Percentiles rank a stretch among this genome's conserved stretches.
Conservation (phyloP, 768 basidiomycete genomes). For the Megacollybia marginata region DNA sequence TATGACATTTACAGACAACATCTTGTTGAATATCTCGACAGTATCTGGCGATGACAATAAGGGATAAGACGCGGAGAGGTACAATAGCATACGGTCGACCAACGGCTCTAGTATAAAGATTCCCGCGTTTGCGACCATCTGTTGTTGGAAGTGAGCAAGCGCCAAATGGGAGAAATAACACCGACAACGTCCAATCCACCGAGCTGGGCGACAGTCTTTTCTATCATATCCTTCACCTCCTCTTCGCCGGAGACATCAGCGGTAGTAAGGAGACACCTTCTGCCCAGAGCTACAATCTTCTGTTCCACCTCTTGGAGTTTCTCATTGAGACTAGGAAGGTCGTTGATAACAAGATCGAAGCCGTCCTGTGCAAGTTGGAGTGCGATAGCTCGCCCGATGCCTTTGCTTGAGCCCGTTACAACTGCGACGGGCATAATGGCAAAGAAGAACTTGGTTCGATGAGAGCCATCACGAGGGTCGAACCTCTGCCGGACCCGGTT, state of each 20-base stretch:
- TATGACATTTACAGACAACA: slow-evolving; percentile 21
- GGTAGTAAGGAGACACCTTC: slow-evolving; percentile 11
- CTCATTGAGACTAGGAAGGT: slow-evolving; percentile 9
- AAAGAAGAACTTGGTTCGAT: too few species aligned
- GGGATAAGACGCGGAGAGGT: not conserved
- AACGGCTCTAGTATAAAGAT: not conserved
- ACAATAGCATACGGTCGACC: not conserved
- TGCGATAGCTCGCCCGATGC: slow-evolving; percentile 23
- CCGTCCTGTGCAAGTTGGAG: slow-evolving; percentile 24
- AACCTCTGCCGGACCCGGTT: too few species aligned
- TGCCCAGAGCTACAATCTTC: slow-evolving; percentile 16
- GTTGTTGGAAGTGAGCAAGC: not conserved
- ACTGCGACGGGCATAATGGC: slow-evolving; percentile 6
- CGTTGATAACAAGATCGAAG: slow-evolving; percentile 22
- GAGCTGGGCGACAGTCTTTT: slow-evolving; percentile 14
- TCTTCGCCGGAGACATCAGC: slow-evolving; percentile 21
- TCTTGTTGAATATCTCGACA: slow-evolving; percentile 14
- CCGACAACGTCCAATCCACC: slow-evolving; percentile 19
- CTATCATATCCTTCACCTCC: slow-evolving; percentile 20
- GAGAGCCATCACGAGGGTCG: too few species aligned
- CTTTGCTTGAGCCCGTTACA: slow-evolving; percentile 24
- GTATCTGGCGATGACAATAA: not conserved
- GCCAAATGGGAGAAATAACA: not conserved
- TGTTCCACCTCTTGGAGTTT: slow-evolving; percentile 14
- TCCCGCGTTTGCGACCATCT: slow-evolving; percentile 20